Conservation (phyloP, 805 yeast genomes). For the Saccharomycopsis sp. region DNA sequence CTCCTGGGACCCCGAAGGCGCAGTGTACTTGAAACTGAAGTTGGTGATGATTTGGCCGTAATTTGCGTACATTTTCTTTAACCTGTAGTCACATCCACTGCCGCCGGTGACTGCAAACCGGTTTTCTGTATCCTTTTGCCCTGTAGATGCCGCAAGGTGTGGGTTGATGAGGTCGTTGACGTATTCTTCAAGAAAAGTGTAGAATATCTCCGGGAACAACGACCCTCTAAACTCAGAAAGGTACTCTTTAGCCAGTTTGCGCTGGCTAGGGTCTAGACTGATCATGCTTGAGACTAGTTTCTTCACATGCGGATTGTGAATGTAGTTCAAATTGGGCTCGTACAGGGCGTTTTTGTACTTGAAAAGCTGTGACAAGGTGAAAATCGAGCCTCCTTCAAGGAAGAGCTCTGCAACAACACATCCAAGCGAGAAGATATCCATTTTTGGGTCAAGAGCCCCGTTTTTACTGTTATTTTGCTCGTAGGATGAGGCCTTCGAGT, state of each 20-base stretch:
- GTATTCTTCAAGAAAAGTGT: slow-evolving; percentile 64
- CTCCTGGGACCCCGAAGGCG: slow-evolving; percentile 15
- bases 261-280: slow-evolving; percentile 48
- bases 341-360: slow-evolving; percentile 68
- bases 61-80: slow-evolving; percentile 52
- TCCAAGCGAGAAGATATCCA: slow-evolving; percentile 81
- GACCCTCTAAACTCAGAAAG: slow-evolving; percentile 42
- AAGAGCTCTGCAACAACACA: slow-evolving; percentile 89
- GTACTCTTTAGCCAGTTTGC: slow-evolving; percentile 50
- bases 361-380: slow-evolving; percentile 81
- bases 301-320: slow-evolving; percentile 44
- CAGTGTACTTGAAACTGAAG: slow-evolving; percentile 32
- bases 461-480: slow-evolving; percentile 21
- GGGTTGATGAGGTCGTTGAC: slow-evolving; percentile 36
- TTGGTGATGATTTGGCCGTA: slow-evolving; percentile 44
- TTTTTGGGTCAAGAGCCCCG: slow-evolving; percentile 43
- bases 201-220: slow-evolving; percentile 64
- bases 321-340: slow-evolving; percentile 52
- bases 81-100: slow-evolving; percentile 46
- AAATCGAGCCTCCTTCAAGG: slow-evolving; percentile 78
- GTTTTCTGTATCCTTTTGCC: neutral
- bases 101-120: slow-evolving; percentile 21
- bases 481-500: slow-evolving; percentile 18
- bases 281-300: slow-evolving; percentile 60
- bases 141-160: slow-evolving; percentile 4